phyloP scores from a whole-genome alignment of 306 rosid species.

The Castanea crenata region DNA sequence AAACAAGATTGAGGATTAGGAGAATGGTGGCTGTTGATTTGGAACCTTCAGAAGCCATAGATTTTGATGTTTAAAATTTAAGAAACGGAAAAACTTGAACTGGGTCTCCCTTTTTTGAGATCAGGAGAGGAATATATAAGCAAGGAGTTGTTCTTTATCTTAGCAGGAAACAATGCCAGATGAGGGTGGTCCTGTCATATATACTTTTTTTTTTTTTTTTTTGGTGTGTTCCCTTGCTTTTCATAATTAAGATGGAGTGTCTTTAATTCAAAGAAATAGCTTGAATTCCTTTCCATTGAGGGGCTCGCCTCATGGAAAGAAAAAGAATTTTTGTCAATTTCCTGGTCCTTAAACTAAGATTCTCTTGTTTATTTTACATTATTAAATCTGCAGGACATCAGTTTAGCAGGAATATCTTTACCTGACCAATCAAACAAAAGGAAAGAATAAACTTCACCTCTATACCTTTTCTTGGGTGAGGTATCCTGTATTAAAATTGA shows the following conservation, averaged over 20 bases:
- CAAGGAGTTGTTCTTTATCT: slow-evolving; percentile 14
- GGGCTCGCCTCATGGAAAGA: slow-evolving; percentile 38
- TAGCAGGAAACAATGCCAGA: slow-evolving; percentile 12
- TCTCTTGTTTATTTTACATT: not conserved
- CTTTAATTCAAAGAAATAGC: slow-evolving; percentile 54
- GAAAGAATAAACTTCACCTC: slow-evolving; percentile 6
- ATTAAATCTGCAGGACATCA: not conserved
- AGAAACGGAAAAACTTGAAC: slow-evolving; percentile 14
- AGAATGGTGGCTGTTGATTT: slow-evolving; percentile 58
- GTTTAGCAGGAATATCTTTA: not conserved
- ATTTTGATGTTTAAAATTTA: slow-evolving; percentile 21
- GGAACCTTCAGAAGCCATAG: slow-evolving; percentile 36
- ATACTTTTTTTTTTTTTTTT: not conserved
- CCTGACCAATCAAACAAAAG: slow-evolving; percentile 12
- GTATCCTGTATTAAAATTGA: slow-evolving; percentile 1
- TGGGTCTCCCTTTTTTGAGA: slow-evolving; percentile 3
- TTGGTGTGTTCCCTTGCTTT: slow-evolving; percentile 24
- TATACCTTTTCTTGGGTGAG: not conserved
- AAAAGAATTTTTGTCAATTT: slow-evolving; percentile 36
- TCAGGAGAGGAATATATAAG: slow-evolving; percentile 14
- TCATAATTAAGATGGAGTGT: slow-evolving; percentile 10
- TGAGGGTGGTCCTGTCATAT: not conserved
- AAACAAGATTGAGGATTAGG: slow-evolving; percentile 53
- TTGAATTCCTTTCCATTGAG: slow-evolving; percentile 48
- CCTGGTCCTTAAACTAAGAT: not conserved